These are phyloP conservation scores for Cruciata laevipes DNA, from an alignment of 257 asterid species.

Conservation along the genomic window DNA sequence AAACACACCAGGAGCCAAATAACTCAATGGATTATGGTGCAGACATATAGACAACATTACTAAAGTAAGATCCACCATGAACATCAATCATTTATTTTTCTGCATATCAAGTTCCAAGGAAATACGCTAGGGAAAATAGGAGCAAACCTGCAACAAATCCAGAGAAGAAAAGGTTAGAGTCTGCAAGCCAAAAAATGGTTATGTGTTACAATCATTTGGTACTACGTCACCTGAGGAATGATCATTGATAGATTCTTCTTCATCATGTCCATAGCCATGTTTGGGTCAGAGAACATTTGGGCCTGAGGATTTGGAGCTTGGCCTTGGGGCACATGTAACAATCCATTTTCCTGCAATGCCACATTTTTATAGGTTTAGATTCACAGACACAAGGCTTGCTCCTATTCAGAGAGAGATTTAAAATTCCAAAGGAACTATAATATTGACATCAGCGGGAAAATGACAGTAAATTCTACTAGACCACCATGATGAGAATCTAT, in stretches of 20 bases:
- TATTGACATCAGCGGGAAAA: not conserved
- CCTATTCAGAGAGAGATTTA: too few species aligned
- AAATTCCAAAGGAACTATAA: not conserved
- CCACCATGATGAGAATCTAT: not conserved
- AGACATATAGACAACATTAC: not conserved
- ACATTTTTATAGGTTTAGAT: constrained; percentile 1
- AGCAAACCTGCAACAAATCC: constrained; percentile 90
- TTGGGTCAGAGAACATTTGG: constrained; percentile 96
- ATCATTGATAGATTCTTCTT: constrained; percentile 93
- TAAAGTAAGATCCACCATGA: not conserved
- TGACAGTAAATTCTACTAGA: not conserved
- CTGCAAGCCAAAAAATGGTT: constrained; percentile 33
- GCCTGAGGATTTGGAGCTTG: constrained; percentile 89
- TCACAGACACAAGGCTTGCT: not conserved
- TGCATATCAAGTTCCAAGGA: not conserved
- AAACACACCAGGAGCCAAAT: not conserved
- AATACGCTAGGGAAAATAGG: constrained; percentile 12
- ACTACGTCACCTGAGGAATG: constrained; percentile 69
- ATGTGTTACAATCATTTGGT: constrained; percentile 1
- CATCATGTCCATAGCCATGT: constrained; percentile 99
- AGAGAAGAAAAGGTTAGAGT: constrained; percentile 95
- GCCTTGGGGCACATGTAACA: constrained; percentile 78
- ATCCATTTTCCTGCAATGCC: constrained; percentile 72
- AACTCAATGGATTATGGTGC: not conserved
- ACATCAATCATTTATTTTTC: not conserved